These are phyloP conservation scores for Xerocomus amazonicus DNA, from an alignment of 1,284 basidiomycete species.

Conservation along the genomic window DNA sequence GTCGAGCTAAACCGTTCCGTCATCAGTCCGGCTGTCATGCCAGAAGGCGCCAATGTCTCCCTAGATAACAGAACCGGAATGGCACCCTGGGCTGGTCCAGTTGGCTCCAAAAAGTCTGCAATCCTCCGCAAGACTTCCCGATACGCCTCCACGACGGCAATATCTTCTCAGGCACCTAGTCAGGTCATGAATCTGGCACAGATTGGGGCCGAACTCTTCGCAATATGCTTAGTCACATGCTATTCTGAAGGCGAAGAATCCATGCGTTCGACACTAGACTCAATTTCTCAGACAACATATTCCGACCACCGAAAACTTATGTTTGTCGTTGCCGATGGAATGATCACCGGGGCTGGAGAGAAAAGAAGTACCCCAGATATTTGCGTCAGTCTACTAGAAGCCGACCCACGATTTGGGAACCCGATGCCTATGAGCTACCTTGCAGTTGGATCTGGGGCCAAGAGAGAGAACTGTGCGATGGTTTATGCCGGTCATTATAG, in stretches of 20 bases:
- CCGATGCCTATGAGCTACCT: slow-evolving; percentile 94
- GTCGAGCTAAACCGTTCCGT: slow-evolving; percentile 70
- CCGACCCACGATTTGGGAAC: slow-evolving; percentile 94
- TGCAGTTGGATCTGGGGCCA: slow-evolving; percentile 86
- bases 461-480: slow-evolving; percentile 93
- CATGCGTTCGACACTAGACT: slow-evolving; percentile 87
- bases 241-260: slow-evolving; percentile 97
- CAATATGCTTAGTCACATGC: slow-evolving; percentile 94
- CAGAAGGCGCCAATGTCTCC: slow-evolving; percentile 89
- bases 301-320: slow-evolving; percentile 90
- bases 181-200: slow-evolving; percentile 80
- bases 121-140: slow-evolving; percentile 33
- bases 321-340: slow-evolving; percentile 96
- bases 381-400: slow-evolving; percentile 89
- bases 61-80: slow-evolving; percentile 86
- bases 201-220: slow-evolving; percentile 92
- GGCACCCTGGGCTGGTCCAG: slow-evolving; percentile 84
- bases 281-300: slow-evolving; percentile 87
- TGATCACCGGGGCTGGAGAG: slow-evolving; percentile 98
- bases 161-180: slow-evolving; percentile 45
- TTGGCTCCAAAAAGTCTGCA: slow-evolving; percentile 46
- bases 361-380: slow-evolving; percentile 94
- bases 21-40: slow-evolving; percentile 92
- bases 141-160: slow-evolving; percentile 46
- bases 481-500: slow-evolving; percentile 99